Evolutionary conservation across 176 grass and related monocot genomes (phyloP), one percentile per base, ranked within the genome.

Genomic region (Triticum dicoccoides): DNA sequence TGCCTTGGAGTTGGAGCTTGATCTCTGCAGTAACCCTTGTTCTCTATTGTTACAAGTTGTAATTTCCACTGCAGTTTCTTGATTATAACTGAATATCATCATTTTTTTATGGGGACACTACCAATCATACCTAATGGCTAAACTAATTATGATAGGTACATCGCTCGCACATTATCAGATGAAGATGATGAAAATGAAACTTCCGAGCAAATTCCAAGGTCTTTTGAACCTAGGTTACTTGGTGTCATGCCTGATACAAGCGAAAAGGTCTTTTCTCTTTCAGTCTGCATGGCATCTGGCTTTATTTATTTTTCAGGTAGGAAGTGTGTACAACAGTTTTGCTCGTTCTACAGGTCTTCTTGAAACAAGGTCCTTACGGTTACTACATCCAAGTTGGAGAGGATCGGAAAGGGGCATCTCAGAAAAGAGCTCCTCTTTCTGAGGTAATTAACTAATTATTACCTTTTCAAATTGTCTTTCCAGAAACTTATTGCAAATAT

Each of bases 361-460:
- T 98, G 87, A 98, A 98, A 88, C 88, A 91, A 81, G 96, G 93
- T 79, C 91, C 93, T 29, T 98, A 92, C 62, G 93, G 93, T 68
- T 85, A 89, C 85, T 98, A 98, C 69, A 64, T 98, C 61, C 96
- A 98, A 84, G 70, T 98, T 80, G 96, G 96, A 61, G 93, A 96
- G 73, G 94, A 96, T 65, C 93, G 25, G 73, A 89, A 91, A 52
- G 93, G 96, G 76, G 80, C 37, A 30, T 78, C 73, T 68, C 91
- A 65, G 14, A 98, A 94, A 94, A 92, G 93, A 86, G 86, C 84
- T 82, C 56, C 96, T 87, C 35, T 98, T 76, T 89, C 88, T n/a
- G 84, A 87, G 81, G 96, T 96, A 82, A 77, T 62, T 74, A 52
- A 77, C 62, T 74, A 52, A 44, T 82, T 17, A 33, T 11, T 58